Base-by-base conservation (phyloP, 495 filamentous ascomycete species). In the Tuber microsphaerosporum region DNA sequence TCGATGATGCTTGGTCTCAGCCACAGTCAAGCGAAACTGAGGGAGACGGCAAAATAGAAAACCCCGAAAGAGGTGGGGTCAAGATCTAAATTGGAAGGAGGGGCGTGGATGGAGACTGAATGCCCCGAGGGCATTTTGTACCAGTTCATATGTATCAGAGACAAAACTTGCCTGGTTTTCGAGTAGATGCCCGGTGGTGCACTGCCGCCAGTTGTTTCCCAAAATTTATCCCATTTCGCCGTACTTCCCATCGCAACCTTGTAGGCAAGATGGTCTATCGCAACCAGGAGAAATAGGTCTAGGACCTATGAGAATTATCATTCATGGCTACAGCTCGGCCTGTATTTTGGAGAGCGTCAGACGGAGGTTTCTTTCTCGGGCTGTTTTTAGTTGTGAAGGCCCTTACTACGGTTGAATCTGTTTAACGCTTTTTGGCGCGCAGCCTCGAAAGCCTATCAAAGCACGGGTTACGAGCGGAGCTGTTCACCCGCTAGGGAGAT, bases 181-280 rank as follows among this genome's bases (percentile, higher is more conserved):
- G 56, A 65, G 56, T 16, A 65, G 56, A 65, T 65, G 56, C 56
- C 56, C 56, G 56, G 56, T 65, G 56, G 4, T 65, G 56, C 56
- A 65, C 56, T 17, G 56, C 56, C 56, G 26, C 56, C 56, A 31
- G 7, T 31, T 65, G 26, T 65, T 65, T 65, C 56, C 56, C 14
- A 65, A 65, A 65, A 65, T 65, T 65, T 26, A 31, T 65, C 51
- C n/a, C 26, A 65, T 65, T 6, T 34, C 56, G 31, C 56, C 2
- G 26, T 14, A 65, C 5, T 6, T 65, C 2, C 16, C 9, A 65
- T n/a, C 16, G 14, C 31, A 34, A 34, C 56, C 56, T n/a, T 65
- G 56, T 16, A 31, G 26, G 26, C 34, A 14, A 34, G 56, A 34
- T 34, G 26, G 12, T 34, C 56, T 8, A 65, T 34, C 56, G 31